Percentiles rank a stretch among this genome's conserved stretches.
phyloP scores from a whole-genome alignment of 2,329 filamentous ascomycete genomes.

The Ceratocystis lukuohia region DNA sequence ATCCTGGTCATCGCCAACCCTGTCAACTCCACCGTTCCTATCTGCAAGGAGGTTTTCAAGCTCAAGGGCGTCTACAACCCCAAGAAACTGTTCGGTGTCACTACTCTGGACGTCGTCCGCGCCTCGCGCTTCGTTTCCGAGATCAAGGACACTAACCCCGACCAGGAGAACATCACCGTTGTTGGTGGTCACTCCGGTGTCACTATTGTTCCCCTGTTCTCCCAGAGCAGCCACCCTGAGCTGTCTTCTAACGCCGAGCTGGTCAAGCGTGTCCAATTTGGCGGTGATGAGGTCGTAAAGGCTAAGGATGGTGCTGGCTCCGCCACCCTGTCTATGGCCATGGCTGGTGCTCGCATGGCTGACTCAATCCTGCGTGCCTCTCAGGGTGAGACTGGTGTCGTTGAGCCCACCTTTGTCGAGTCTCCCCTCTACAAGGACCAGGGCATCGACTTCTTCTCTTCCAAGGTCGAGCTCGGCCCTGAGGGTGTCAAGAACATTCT shows the following conservation, averaged over 20 bases:
- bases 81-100: constrained; percentile 97
- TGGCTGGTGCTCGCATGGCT: constrained; percentile 74
- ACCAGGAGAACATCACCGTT: constrained; percentile 87
- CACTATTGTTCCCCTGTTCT: constrained; percentile 96
- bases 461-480: constrained; percentile 88
- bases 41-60: constrained; percentile 96
- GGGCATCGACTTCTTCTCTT: constrained; percentile 94
- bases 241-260: constrained; percentile 68
- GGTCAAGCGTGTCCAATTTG: constrained; percentile 92
- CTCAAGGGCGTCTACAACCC: constrained; percentile 91
- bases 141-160: constrained; percentile 80
- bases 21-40: constrained; percentile 98
- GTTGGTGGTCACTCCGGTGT: constrained; percentile 95
- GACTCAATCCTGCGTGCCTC: constrained; percentile 87
- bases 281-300: constrained; percentile 97
- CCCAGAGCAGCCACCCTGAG: constrained; percentile 76
- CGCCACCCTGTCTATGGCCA: constrained; percentile 96
- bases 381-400: constrained; percentile 84
- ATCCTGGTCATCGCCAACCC: constrained; percentile 97
- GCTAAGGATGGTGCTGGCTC: constrained; percentile 97
- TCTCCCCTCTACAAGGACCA: constrained; percentile 97
- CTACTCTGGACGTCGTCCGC: constrained; percentile 96
- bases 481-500: constrained; percentile 91
- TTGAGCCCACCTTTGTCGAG: constrained; percentile 95
- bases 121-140: constrained; percentile 95